Percentiles rank a stretch among this genome's conserved stretches.
phyloP scores from a whole-genome alignment of 495 filamentous ascomycete species.

The Neurospora cerealis region DNA sequence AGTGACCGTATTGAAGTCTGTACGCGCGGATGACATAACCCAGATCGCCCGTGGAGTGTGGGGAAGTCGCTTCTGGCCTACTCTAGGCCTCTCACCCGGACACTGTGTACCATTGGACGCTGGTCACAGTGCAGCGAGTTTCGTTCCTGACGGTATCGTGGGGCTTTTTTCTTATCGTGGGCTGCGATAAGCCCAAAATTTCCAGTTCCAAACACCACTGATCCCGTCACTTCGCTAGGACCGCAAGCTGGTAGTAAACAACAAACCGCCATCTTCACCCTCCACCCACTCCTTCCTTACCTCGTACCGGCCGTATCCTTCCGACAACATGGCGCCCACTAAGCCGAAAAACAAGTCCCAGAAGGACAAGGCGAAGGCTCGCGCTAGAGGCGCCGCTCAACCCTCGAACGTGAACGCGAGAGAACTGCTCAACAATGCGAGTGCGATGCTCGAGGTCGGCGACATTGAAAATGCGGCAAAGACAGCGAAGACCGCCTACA shows the following conservation, averaged over 20 bases:
- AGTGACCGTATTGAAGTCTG: background rate
- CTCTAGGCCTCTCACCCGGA: background rate
- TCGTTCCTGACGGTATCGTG: background rate
- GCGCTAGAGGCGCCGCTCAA: slow-evolving; percentile 16
- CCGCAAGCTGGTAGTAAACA: background rate
- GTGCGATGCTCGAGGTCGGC: slow-evolving; percentile 57
- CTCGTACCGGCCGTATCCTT: background rate
- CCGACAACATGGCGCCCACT: slow-evolving; percentile 30
- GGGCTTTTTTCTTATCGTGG: background rate
- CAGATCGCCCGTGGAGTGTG: background rate
- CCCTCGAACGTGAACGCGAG: slow-evolving; percentile 21
- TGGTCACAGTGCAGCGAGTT: background rate
- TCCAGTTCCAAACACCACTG: background rate
- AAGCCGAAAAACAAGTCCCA: slow-evolving; percentile 32
- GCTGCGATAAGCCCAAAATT: slow-evolving; percentile 7
- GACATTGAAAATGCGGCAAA: slow-evolving; percentile 59
- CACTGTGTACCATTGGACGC: background rate
- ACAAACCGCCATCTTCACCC: background rate
- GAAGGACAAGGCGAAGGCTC: slow-evolving; percentile 19
- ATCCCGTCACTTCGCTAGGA: background rate
- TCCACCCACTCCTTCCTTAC: background rate
- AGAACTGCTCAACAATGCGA: slow-evolving; percentile 54
- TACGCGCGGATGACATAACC: background rate
- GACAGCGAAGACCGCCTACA: slow-evolving; percentile 52
- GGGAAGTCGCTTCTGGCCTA: background rate